Evolutionary conservation across 2,329 filamentous ascomycete genomes (phyloP).

Genomic region (Cladosporium sp.): DNA sequence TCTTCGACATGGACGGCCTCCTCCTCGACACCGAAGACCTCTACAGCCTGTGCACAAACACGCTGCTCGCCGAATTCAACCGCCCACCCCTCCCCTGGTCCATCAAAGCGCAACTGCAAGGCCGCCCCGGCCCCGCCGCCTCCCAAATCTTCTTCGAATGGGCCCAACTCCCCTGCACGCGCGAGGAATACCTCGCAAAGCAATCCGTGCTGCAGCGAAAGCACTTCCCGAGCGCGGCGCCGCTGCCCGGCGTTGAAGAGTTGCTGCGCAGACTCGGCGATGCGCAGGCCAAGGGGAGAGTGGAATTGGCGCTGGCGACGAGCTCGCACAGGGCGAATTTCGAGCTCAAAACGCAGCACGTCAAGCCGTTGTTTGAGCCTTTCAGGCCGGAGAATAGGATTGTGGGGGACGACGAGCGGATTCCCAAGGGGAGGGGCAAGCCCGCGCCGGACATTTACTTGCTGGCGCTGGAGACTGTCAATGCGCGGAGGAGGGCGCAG

Average conservation of each 20-base stretch:
- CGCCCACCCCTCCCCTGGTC: constrained; percentile 80
- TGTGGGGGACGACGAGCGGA: constrained; percentile 78
- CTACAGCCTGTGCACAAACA: constrained; percentile 81
- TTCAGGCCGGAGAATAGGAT: constrained; percentile 71
- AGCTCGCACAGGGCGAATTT: constrained; percentile 71
- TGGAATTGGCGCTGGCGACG: constrained; percentile 84
- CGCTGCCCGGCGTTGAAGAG: constrained; percentile 71
- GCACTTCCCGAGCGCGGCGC: constrained; percentile 69
- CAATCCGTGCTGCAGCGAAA: constrained; percentile 62
- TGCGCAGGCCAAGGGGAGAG: constrained; percentile 24
- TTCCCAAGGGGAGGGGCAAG: constrained; percentile 79
- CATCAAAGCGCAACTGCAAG: constrained; percentile 84
- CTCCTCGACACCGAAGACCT: constrained; percentile 89
- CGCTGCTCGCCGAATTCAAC: constrained; percentile 70
- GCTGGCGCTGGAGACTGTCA: constrained; percentile 79
- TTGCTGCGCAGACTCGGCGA: constrained; percentile 58
- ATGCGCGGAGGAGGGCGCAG: constrained; percentile 59
- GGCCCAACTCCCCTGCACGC: constrained; percentile 76
- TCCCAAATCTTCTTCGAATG: constrained; percentile 67
- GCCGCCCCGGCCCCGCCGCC: constrained; percentile 57
- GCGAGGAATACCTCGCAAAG: constrained; percentile 61
- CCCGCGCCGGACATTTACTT: constrained; percentile 93
- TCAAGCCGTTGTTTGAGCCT: constrained; percentile 45
- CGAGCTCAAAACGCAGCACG: constrained; percentile 65
- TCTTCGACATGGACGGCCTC: constrained; percentile 99